Conservation (phyloP, 2,329 filamentous ascomycete species). For the Neurospora crassa region DNA sequence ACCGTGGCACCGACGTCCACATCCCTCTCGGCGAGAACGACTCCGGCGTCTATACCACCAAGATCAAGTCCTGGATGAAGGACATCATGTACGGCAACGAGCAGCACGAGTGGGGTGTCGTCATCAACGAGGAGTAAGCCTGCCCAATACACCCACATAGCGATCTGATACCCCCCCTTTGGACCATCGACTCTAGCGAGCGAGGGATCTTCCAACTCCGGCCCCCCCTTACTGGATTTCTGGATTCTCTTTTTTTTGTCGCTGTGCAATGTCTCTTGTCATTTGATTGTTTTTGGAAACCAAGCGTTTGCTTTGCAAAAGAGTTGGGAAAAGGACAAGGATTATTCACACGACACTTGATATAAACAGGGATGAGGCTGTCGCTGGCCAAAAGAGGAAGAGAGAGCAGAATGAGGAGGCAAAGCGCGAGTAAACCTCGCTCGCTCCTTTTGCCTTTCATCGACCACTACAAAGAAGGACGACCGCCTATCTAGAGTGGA, state of each 20-base stretch:
- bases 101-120: conserved; percentile 59
- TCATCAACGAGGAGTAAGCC: conserved; percentile 47
- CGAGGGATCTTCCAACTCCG: not conserved
- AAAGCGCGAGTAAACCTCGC: not conserved
- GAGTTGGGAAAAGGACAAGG: not conserved
- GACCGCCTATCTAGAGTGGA: not conserved
- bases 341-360: not conserved
- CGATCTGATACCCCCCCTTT: not conserved
- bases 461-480: not conserved
- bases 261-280: not conserved
- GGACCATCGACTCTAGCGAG: not conserved
- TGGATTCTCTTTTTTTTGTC: not conserved
- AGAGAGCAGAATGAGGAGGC: not conserved
- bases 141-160: not conserved
- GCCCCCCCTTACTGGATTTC: not conserved
- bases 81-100: conserved; percentile 68
- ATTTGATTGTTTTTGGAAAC: not conserved
- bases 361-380: not conserved
- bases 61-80: conserved; percentile 57
- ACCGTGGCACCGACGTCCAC: conserved; percentile 52
- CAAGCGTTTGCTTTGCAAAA: not conserved
- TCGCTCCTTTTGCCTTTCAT: not conserved
- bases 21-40: conserved; percentile 49
- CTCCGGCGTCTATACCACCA: conserved; percentile 45
- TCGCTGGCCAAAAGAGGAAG: not conserved